Evolutionary conservation across 1,284 basidiomycete genomes (phyloP).

Genomic region (Cutaneotrichosporon spelunceum): DNA sequence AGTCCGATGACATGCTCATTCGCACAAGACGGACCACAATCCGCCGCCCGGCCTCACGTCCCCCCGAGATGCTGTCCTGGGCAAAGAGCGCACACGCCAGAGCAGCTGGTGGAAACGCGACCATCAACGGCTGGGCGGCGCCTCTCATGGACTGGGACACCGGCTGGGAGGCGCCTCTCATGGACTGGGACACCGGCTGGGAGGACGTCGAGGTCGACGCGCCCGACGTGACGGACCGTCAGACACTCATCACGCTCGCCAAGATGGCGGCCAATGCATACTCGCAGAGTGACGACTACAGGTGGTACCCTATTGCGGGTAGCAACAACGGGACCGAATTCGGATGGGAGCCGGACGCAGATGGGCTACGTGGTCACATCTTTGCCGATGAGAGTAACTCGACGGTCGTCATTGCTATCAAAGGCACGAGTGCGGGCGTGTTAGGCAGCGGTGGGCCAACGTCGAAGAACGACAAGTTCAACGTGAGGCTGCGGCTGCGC

Average conservation of each 20-base stretch:
- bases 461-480: slow-evolving; percentile 83
- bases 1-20: slow-evolving; percentile 25
- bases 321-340: slow-evolving; percentile 74
- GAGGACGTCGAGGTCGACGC: slow-evolving; percentile 55
- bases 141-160: slow-evolving; percentile 3
- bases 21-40: slow-evolving; percentile 37
- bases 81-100: slow-evolving; percentile 23
- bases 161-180: slow-evolving; percentile 43
- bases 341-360: slow-evolving; percentile 84
- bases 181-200: slow-evolving; percentile 9
- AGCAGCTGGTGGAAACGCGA: slow-evolving; percentile 12
- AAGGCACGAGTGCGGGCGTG: slow-evolving; percentile 81
- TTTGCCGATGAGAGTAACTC: slow-evolving; percentile 79
- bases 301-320: slow-evolving; percentile 72
- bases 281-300: slow-evolving; percentile 58
- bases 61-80: slow-evolving; percentile 45
- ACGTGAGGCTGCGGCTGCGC: slow-evolving; percentile 52
- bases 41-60: slow-evolving; percentile 35
- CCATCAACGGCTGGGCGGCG: slow-evolving; percentile 15
- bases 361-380: slow-evolving; percentile 88
- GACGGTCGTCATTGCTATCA: slow-evolving; percentile 85
- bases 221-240: slow-evolving; percentile 66
- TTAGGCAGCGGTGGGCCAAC: slow-evolving; percentile 82
- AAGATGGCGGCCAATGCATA: slow-evolving; percentile 97
- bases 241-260: slow-evolving; percentile 75